These are phyloP conservation scores for Patellifolia procumbens DNA, from an alignment of 179 eudicot species.

Conservation along the genomic window DNA sequence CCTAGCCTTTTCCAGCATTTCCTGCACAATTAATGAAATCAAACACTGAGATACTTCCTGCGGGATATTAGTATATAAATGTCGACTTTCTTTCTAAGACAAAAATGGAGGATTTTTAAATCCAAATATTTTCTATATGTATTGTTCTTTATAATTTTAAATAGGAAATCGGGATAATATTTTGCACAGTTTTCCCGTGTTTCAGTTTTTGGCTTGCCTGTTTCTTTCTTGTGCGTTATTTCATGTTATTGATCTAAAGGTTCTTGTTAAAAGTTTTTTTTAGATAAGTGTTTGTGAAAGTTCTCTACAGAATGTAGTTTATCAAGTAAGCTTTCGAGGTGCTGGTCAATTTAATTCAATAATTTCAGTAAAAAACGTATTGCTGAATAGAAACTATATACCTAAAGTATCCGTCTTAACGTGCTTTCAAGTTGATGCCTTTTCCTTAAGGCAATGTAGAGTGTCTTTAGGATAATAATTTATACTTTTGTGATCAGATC, in stretches of 20 bases:
- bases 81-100: too few relatives aligned
- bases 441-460: background rate
- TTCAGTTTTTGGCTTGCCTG: background rate
- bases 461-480: background rate
- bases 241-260: background rate
- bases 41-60: too few relatives aligned
- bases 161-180: too few relatives aligned
- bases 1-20: background rate
- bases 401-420: background rate
- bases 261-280: background rate
- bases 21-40: background rate
- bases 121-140: too few relatives aligned
- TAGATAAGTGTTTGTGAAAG: background rate
- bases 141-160: background rate
- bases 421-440: background rate
- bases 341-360: too few relatives aligned
- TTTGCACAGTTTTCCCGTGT: background rate
- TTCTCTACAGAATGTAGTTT: background rate
- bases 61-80: too few relatives aligned
- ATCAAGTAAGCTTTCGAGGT: background rate
- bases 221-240: background rate
- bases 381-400: background rate
- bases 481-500: background rate
- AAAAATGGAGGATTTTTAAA: too few relatives aligned
- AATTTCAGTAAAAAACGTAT: too few relatives aligned